A percentile compares a stretch with the other conserved stretches of the same genome.
These are phyloP conservation scores for Candida odintsovae DNA, from an alignment of 805 yeast genomes.

Conservation along the genomic window DNA sequence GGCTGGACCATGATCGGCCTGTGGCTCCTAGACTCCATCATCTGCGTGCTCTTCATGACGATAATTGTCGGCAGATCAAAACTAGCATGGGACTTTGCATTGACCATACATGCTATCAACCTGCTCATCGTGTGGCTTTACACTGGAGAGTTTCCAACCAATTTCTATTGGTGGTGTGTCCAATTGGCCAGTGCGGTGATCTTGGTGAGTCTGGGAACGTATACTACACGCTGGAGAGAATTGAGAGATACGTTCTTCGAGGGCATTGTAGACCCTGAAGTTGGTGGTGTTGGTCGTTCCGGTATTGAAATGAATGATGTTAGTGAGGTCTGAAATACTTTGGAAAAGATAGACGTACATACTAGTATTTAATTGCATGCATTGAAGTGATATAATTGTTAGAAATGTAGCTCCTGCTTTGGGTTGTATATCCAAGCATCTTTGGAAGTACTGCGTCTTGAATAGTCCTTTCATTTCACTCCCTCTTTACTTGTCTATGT, in stretches of 20 bases:
- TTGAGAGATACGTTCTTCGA: constrained; percentile 86
- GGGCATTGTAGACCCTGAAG: constrained; percentile 61
- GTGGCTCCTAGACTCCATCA: constrained; percentile 80
- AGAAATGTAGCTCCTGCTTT: background rate
- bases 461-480: too few relatives aligned
- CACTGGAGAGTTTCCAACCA: constrained; percentile 61
- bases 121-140: constrained; percentile 62
- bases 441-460: too few relatives aligned
- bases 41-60: constrained; percentile 81
- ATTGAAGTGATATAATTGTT: background rate
- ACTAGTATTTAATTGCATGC: background rate
- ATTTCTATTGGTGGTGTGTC: constrained; percentile 78
- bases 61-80: constrained; percentile 88
- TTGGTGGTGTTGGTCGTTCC: constrained; percentile 26
- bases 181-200: constrained; percentile 64
- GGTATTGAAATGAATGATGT: constrained; percentile 22
- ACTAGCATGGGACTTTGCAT: constrained; percentile 92
- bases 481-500: too few relatives aligned
- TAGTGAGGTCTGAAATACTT: background rate
- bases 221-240: constrained; percentile 90
- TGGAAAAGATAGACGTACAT: background rate
- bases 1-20: constrained; percentile 69
- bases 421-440: too few relatives aligned
- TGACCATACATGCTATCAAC: constrained; percentile 85
- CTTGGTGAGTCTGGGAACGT: constrained; percentile 78